Conservation (phyloP, 352 stramenopile genomes). For the Phytopythium aichiense region DNA sequence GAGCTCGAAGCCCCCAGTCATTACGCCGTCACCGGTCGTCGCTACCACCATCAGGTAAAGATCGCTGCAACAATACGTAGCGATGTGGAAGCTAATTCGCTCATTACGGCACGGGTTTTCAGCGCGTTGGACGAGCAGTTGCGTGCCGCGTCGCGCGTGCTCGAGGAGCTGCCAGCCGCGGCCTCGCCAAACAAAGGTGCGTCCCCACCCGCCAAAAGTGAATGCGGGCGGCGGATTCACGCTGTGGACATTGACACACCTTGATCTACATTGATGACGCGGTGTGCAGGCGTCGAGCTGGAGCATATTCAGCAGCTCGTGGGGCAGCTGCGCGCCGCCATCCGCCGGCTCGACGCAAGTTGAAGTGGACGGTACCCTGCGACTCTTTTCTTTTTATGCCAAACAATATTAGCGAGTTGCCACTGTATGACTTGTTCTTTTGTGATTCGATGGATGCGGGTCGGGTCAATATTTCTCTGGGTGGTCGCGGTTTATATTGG, state of each 20-base stretch:
- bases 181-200: not conserved
- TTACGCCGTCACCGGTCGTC: not conserved
- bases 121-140: slow-evolving; percentile 11
- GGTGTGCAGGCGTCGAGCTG: slow-evolving; percentile 22
- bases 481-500: not conserved
- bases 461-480: not conserved
- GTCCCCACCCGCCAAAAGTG: not conserved
- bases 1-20: not conserved
- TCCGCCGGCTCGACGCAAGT: slow-evolving; percentile 17
- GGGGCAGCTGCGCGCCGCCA: slow-evolving; percentile 19
- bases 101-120: not conserved
- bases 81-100: not conserved
- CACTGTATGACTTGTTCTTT: not conserved
- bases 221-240: not conserved
- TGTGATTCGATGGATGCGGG: not conserved
- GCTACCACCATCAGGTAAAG: slow-evolving; percentile 25
- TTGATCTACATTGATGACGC: not conserved
- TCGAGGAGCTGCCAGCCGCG: slow-evolving; percentile 2
- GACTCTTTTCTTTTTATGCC: not conserved
- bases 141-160: slow-evolving; percentile 5
- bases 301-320: slow-evolving; percentile 41
- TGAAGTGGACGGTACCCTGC: slow-evolving; percentile 1
- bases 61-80: not conserved
- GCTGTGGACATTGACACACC: not conserved
- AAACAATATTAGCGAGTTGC: not conserved